A percentile compares a stretch with the other conserved stretches of the same genome.
Evolutionary conservation across 805 yeast species (phyloP).

Genomic region (Candida peoriensis): DNA sequence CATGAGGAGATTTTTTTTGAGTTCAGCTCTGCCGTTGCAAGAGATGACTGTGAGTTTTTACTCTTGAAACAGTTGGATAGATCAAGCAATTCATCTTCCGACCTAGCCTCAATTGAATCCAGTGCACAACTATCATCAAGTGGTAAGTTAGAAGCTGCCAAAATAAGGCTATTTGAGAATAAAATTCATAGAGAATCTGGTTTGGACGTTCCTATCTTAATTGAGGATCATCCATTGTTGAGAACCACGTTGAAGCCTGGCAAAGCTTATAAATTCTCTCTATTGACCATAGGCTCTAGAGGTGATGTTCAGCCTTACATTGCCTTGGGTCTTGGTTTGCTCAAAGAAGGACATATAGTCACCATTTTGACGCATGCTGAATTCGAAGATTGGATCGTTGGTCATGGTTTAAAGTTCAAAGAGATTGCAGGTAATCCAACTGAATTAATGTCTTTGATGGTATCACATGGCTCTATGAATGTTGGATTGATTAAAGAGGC

Average conservation of each 20-base stretch:
- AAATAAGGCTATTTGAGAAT: slow-evolving; percentile 63
- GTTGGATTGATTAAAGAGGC: slow-evolving; percentile 83
- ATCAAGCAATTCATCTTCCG: slow-evolving; percentile 1
- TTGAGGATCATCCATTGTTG: slow-evolving; percentile 58
- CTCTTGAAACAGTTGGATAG: slow-evolving; percentile 45
- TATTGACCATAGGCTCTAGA: slow-evolving; percentile 88
- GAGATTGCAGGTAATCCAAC: slow-evolving; percentile 91
- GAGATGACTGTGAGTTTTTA: slow-evolving; percentile 69
- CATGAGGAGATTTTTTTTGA: slow-evolving; percentile 76
- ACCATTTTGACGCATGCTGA: slow-evolving; percentile 84
- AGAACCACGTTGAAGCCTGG: slow-evolving; percentile 49
- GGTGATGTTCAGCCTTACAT: slow-evolving; percentile 98
- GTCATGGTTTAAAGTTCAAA: slow-evolving; percentile 62
- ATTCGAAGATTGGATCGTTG: slow-evolving; percentile 68
- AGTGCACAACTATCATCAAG: slow-evolving; percentile 17
- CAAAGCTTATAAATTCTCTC: slow-evolving; percentile 51
- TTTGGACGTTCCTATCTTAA: slow-evolving; percentile 58
- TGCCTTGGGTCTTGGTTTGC: slow-evolving; percentile 76
- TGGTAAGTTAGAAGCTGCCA: slow-evolving; percentile 44
- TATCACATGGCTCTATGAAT: slow-evolving; percentile 81
- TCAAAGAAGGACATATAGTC: slow-evolving; percentile 77
- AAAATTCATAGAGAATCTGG: slow-evolving; percentile 56
- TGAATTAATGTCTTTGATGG: slow-evolving; percentile 88
- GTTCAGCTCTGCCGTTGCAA: slow-evolving; percentile 53
- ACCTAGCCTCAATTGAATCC: slow-evolving; percentile 8